Percentiles rank a stretch among this genome's conserved stretches.
These are phyloP conservation scores for Fusarium redolens DNA, from an alignment of 2,329 filamentous ascomycete genomes.

Conservation along the genomic window DNA sequence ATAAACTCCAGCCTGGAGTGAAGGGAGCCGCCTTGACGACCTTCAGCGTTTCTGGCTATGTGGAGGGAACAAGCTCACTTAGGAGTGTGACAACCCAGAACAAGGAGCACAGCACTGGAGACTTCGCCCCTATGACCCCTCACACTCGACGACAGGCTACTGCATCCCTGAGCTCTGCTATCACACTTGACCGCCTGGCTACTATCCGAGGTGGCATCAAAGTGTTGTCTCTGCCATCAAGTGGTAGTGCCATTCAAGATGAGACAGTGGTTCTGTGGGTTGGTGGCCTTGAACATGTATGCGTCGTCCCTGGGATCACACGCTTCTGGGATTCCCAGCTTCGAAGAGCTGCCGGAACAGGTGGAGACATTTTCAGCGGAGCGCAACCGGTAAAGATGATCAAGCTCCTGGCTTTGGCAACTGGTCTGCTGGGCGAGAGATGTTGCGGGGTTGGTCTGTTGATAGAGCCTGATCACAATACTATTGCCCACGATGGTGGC, in stretches of 20 bases:
- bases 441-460: constrained; percentile 64
- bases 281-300: constrained; percentile 66
- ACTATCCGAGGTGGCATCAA: constrained; percentile 65
- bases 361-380: constrained; percentile 67
- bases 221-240: constrained; percentile 58
- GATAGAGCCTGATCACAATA: constrained; percentile 48
- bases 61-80: constrained; percentile 69
- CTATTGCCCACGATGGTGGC: constrained; percentile 48
- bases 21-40: constrained; percentile 68
- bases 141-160: constrained; percentile 67
- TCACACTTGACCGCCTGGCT: constrained; percentile 63
- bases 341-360: constrained; percentile 61
- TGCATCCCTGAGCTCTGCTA: constrained; percentile 55
- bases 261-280: constrained; percentile 69
- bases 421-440: constrained; percentile 67
- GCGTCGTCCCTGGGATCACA: constrained; percentile 64
- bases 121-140: constrained; percentile 73
- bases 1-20: constrained; percentile 63
- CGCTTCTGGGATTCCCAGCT: constrained; percentile 71
- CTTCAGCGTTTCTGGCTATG: constrained; percentile 68
- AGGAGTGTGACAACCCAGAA: constrained; percentile 53
- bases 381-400: constrained; percentile 66
- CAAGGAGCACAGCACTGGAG: constrained; percentile 55
- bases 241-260: constrained; percentile 58
- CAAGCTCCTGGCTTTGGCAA: constrained; percentile 63